Evolutionary conservation across 345 rosid species (phyloP).

Genomic region (Eucalyptus shirleyi): DNA sequence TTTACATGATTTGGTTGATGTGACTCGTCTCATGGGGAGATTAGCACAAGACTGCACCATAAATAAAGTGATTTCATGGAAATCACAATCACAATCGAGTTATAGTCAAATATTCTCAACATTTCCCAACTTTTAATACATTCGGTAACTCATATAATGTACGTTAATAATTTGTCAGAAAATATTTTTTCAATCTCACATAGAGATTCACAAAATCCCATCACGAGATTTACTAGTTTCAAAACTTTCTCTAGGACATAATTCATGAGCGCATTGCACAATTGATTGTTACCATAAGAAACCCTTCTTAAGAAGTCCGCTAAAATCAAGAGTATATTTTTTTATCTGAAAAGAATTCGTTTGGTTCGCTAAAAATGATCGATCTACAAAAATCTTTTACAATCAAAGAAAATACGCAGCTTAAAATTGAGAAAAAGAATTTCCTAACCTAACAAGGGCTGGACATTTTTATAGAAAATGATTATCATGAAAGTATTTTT

Average conservation of each 20-base stretch:
- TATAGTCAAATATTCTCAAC: too few relatives aligned
- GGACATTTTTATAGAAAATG: too few relatives aligned
- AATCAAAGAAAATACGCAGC: too few relatives aligned
- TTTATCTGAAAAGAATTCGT: too few relatives aligned
- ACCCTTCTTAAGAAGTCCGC: not conserved
- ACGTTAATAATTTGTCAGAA: not conserved
- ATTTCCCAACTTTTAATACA: not conserved
- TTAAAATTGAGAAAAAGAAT: too few relatives aligned
- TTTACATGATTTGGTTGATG: not conserved
- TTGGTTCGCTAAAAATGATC: too few relatives aligned
- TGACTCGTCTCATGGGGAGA: not conserved
- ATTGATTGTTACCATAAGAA: not conserved
- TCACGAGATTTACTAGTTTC: not conserved
- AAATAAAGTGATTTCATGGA: not conserved
- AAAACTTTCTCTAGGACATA: not conserved
- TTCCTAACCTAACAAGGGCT: too few relatives aligned
- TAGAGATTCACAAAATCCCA: not conserved
- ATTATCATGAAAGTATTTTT: too few relatives aligned
- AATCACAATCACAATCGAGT: not conserved
- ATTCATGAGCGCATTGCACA: accelerated
- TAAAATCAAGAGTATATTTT: not conserved
- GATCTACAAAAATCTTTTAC: too few relatives aligned
- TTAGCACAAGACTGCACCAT: too few relatives aligned
- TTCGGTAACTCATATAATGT: too few relatives aligned
- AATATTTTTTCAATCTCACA: not conserved